Conservation (phyloP, 352 stramenopile species). For the Blastocystis sp. region DNA sequence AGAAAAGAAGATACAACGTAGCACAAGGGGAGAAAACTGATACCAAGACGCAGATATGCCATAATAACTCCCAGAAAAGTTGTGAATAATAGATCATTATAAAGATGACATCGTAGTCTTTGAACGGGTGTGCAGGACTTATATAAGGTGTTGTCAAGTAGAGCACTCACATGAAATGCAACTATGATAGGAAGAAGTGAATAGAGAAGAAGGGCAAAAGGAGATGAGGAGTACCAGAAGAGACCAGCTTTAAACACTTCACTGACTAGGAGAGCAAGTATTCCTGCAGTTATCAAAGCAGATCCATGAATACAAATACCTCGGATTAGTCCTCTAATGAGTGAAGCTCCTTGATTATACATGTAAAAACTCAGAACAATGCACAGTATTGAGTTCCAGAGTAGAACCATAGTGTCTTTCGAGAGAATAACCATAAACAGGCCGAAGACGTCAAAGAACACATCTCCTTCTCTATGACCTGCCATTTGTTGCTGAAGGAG, state of each 20-base stretch:
- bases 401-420: not conserved
- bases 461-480: not conserved
- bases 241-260: not conserved
- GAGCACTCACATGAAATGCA: not conserved
- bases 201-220: not conserved
- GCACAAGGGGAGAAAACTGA: not conserved
- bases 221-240: not conserved
- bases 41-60: not conserved
- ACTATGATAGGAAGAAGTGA: not conserved
- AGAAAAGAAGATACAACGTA: not conserved
- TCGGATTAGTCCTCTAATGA: not conserved
- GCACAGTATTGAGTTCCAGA: not conserved
- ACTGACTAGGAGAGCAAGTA: not conserved
- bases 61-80: not conserved
- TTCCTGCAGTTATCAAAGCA: not conserved
- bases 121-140: too few species aligned
- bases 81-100: not conserved
- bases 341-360: not conserved
- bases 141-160: not conserved
- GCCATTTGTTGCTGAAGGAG: not conserved
- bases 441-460: not conserved
- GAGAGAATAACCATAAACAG: not conserved
- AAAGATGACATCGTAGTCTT: not conserved
- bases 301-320: not conserved
- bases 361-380: not conserved